Percentiles rank a stretch among this genome's conserved stretches.
phyloP scores from a whole-genome alignment of 768 basidiomycete genomes.

The Boletus reticulatus region DNA sequence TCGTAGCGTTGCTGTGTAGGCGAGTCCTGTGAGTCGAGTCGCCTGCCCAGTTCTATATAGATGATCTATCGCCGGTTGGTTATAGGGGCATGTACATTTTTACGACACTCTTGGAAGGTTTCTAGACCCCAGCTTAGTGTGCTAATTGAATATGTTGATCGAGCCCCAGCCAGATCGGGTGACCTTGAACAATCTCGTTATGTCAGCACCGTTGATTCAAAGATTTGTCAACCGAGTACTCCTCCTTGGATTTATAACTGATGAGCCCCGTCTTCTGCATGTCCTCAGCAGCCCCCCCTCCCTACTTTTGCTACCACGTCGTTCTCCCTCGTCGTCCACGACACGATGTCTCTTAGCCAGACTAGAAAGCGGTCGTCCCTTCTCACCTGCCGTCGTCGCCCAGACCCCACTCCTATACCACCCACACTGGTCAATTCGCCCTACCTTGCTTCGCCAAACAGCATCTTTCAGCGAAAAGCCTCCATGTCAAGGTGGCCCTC shows the following conservation, averaged over 20 bases:
- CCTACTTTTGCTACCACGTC: conserved; percentile 12
- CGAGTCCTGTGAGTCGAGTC: conserved; percentile 44
- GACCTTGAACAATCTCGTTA: conserved; percentile 13
- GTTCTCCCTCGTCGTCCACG: conserved; percentile 10
- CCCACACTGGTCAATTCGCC: conserved; percentile 57
- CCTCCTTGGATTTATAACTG: conserved; percentile 19
- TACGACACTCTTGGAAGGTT: conserved; percentile 3
- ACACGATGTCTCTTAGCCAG: conserved; percentile 4
- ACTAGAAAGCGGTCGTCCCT: conserved; percentile 19
- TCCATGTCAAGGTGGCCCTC: conserved; percentile 38
- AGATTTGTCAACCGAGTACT: conserved; percentile 25
- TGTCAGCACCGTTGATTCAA: conserved; percentile 23
- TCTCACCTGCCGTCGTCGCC: conserved; percentile 20
- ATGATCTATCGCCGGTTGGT: conserved; percentile 19
- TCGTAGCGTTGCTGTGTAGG: conserved; percentile 66
- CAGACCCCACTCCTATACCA: conserved; percentile 49
- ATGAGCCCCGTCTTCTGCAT: neutral
- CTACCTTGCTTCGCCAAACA: conserved; percentile 48
- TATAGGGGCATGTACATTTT: conserved; percentile 18
- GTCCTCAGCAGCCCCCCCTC: conserved; percentile 10
- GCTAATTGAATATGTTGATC: conserved; percentile 24
- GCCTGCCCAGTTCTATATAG: conserved; percentile 12
- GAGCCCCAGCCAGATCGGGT: conserved; percentile 11
- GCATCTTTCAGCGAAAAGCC: conserved; percentile 44
- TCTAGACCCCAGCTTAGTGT: conserved; percentile 23